Evolutionary conservation across 148 eudicot species (phyloP).

Genomic region (Chenopodium berlandieri): DNA sequence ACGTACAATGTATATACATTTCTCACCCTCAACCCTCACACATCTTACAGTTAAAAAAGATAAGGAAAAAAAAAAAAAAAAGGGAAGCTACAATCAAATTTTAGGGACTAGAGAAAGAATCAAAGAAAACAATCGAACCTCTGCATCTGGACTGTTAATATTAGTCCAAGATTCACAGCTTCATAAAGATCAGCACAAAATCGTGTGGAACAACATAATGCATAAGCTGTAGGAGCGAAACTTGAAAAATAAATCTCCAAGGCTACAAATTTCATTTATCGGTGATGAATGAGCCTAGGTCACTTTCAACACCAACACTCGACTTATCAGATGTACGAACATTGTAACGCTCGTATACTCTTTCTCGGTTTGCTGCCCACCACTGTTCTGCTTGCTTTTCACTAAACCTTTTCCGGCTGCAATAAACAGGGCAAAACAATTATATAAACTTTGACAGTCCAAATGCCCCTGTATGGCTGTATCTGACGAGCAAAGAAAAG

Average conservation of each 20-base stretch:
- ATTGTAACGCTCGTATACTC: constrained; percentile 84
- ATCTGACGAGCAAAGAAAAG: not conserved
- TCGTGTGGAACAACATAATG: constrained; percentile 13
- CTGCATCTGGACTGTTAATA: constrained; percentile 23
- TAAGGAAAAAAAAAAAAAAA: constrained; percentile 14
- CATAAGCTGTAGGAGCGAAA: constrained; percentile 1
- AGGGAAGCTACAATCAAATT: constrained; percentile 30
- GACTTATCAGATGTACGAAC: constrained; percentile 87
- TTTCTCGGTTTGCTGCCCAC: constrained; percentile 93
- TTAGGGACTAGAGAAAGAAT: constrained; percentile 24
- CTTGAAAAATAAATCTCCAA: constrained; percentile 14
- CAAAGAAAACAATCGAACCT: constrained; percentile 24
- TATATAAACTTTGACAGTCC: not conserved
- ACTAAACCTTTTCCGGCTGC: constrained; percentile 93
- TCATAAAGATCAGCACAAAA: constrained; percentile 19
- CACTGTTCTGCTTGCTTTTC: constrained; percentile 98
- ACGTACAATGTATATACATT: constrained; percentile 54
- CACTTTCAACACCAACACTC: constrained; percentile 70
- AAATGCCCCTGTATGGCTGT: not conserved
- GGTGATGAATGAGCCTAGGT: constrained; percentile 44
- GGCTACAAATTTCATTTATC: constrained; percentile 13
- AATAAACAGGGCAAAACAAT: constrained; percentile 11
- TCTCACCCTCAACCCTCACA: constrained; percentile 52
- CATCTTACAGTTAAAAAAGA: constrained; percentile 24
- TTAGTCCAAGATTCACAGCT: constrained; percentile 16